Base-by-base conservation (phyloP, 1,284 basidiomycete genomes). In the Austroboletus niveus region DNA sequence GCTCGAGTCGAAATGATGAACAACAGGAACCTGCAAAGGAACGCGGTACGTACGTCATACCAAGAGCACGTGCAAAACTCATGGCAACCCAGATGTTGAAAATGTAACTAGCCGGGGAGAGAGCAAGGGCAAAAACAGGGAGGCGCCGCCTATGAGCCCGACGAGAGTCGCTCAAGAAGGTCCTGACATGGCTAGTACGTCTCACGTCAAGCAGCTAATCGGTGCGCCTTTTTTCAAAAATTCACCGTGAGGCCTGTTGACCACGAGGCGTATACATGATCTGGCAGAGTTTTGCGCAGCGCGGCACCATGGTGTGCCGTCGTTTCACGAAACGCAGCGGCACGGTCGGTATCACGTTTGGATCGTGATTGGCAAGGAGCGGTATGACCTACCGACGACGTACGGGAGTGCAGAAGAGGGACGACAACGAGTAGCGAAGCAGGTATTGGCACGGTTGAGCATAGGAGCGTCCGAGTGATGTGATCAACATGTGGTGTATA, bases 361-460 rank as follows among this genome's bases (percentile, higher is more conserved):
- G 75, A 65, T 77, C 17, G 61, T 74, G 42, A 62, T 78, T 42
- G 76, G 71, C 9, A 65, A 63, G 50, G 72, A 74, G 52, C 64
- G 66, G 45, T 64, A 72, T 47, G 76, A 78, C 57, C 63, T 77
- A 8, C 72, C 70, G 31, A 62, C 59, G 35, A 58, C 54, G 42
- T 76, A 75, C 48, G 46, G 34, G 42, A 68, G 57, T 24, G 56
- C 65, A 34, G 65, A 66, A 34, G 69, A 71, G 48, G 74, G 75
- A 20, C 60, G 68, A 45, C 65, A 76, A 54, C 63, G 67, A 34
- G 64, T 76, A 14, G 70, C 75, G 30, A 70, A 65, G 60, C 68
- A 72, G 56, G 73, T 77, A 40, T 51, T 77, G 57, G 68, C 63
- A 32, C 67, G 72, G 34, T 48, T 75, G 47, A 48, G 45, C 49